A percentile compares a stretch with the other conserved stretches of the same genome.
These are phyloP conservation scores for Penicillium nordicum DNA, from an alignment of 2,329 filamentous ascomycete species.

Conservation along the genomic window DNA sequence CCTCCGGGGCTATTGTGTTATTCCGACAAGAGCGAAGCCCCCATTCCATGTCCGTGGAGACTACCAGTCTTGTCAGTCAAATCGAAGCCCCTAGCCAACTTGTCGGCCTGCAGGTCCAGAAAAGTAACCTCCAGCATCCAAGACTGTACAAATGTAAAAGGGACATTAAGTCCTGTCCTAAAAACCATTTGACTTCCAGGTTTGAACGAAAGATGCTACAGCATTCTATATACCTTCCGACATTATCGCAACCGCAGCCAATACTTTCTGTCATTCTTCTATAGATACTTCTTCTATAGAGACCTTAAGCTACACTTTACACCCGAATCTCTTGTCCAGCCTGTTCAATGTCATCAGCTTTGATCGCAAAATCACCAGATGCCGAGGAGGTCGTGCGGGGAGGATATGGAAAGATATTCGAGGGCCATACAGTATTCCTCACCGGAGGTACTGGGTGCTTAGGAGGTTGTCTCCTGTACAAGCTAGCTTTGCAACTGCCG, in stretches of 20 bases:
- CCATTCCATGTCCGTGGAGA: not conserved
- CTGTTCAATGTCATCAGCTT: constrained; percentile 11
- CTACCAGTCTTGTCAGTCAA: not conserved
- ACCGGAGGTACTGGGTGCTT: constrained; percentile 33
- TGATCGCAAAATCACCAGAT: constrained; percentile 1
- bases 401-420: constrained; percentile 27
- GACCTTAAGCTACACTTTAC: not conserved
- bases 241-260: not conserved
- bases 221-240: constrained; percentile 3
- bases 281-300: not conserved
- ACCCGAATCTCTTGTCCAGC: too few relatives aligned
- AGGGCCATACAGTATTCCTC: constrained; percentile 29
- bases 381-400: constrained; percentile 21
- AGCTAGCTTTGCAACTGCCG: constrained; percentile 32
- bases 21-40: not conserved
- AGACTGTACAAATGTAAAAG: not conserved
- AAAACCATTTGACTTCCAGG: not conserved
- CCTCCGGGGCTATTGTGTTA: not conserved
- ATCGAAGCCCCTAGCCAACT: not conserved
- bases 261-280: not conserved
- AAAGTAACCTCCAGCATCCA: not conserved
- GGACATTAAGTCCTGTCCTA: constrained; percentile 5
- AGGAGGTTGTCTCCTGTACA: constrained; percentile 35
- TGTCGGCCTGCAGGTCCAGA: not conserved
- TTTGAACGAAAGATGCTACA: not conserved